phyloP scores from a whole-genome alignment of 2,329 filamentous ascomycete species.

The Sporothrix variecibatus region DNA sequence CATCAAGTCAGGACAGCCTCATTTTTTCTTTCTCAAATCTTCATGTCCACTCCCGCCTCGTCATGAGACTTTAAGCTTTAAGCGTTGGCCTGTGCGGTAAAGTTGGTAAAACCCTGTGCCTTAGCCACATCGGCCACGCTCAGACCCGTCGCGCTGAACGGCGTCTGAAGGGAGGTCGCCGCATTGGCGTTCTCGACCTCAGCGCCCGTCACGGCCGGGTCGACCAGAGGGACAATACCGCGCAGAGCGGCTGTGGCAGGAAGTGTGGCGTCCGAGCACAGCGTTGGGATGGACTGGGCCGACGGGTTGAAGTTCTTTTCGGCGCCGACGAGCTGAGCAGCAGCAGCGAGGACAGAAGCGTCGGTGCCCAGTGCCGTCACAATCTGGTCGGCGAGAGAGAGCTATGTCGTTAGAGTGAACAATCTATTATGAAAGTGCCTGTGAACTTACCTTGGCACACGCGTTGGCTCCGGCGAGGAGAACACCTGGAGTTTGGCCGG shows the following conservation, averaged over 20 bases:
- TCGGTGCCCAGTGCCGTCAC: conserved; percentile 61
- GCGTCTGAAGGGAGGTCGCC: conserved; percentile 50
- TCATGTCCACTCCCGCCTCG: neutral
- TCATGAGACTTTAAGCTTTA: neutral
- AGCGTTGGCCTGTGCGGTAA: conserved; percentile 44
- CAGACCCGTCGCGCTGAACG: conserved; percentile 60
- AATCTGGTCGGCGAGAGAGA: conserved; percentile 65
- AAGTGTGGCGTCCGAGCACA: conserved; percentile 64
- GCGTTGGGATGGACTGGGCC: conserved; percentile 57
- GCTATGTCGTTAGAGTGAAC: conserved; percentile 36
- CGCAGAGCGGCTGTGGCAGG: conserved; percentile 62
- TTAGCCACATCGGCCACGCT: conserved; percentile 65
- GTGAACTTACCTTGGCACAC: conserved; percentile 14
- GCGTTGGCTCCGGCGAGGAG: conserved; percentile 57
- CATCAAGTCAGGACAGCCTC: neutral
- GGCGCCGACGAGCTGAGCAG: conserved; percentile 37
- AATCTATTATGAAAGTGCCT: too few species aligned
- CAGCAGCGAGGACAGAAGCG: conserved; percentile 60
- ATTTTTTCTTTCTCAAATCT: neutral
- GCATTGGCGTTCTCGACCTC: conserved; percentile 63
- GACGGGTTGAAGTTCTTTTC: conserved; percentile 48
- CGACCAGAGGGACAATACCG: conserved; percentile 67
- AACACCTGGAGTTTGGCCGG: conserved; percentile 59
- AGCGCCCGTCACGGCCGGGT: conserved; percentile 60
- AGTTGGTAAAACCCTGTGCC: conserved; percentile 65